Percentiles rank a stretch among this genome's conserved stretches.
Evolutionary conservation across 1,284 basidiomycete genomes (phyloP).

Genomic region (Spongispora temasekensis): DNA sequence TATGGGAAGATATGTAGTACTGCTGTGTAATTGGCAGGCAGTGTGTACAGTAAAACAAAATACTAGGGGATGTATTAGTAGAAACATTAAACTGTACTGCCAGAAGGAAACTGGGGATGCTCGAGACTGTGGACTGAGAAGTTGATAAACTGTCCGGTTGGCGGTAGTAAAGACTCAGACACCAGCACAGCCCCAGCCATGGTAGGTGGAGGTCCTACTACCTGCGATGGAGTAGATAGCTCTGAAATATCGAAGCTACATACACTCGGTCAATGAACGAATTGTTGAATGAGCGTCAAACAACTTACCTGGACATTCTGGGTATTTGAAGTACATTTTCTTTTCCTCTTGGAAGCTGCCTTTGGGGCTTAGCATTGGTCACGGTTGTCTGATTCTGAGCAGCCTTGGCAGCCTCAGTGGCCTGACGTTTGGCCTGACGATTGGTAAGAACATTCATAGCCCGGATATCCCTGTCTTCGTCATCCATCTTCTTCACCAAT

Average conservation of each 20-base stretch:
- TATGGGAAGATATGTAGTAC: too few relatives aligned
- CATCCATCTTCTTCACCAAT: slow-evolving; percentile 1
- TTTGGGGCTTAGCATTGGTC: too few relatives aligned
- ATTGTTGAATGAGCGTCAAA: not conserved
- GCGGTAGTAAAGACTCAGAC: too few relatives aligned
- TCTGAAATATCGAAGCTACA: slow-evolving; percentile 1
- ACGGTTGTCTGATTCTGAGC: not conserved
- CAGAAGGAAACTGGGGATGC: too few relatives aligned
- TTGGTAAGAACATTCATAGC: slow-evolving; percentile 1
- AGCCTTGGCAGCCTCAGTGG: not conserved
- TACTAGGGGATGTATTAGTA: too few relatives aligned
- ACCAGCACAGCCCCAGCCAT: too few relatives aligned
- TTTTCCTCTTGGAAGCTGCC: not conserved
- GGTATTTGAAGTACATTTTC: not conserved
- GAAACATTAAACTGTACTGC: too few relatives aligned
- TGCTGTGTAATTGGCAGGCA: too few relatives aligned
- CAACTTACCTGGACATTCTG: not conserved
- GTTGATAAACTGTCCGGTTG: too few relatives aligned
- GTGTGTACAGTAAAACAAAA: too few relatives aligned
- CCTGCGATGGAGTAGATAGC: not conserved
- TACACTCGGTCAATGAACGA: not conserved
- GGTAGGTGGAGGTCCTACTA: too few relatives aligned
- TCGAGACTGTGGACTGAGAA: too few relatives aligned
- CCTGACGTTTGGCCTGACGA: not conserved
- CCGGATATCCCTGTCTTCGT: not conserved